A percentile compares a stretch with the other conserved stretches of the same genome.
phyloP scores from a whole-genome alignment of 1,284 basidiomycete genomes.

The Heliocybe sulcata region DNA sequence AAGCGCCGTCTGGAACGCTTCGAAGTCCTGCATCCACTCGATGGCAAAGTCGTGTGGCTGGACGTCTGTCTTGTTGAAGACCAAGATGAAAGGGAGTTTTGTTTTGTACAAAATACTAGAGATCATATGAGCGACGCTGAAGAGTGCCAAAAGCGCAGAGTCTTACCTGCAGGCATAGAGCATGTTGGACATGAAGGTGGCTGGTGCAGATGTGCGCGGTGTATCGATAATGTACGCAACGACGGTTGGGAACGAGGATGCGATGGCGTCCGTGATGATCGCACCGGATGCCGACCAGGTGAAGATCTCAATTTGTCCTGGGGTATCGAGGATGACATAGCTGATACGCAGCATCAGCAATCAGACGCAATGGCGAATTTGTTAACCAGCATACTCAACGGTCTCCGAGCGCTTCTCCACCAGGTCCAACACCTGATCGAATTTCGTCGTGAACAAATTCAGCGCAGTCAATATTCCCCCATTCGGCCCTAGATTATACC shows the following conservation, averaged over 20 bases:
- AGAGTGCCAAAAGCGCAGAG: too few species aligned
- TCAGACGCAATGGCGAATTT: neutral
- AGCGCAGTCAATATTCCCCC: constrained; percentile 96
- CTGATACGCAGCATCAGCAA: constrained; percentile 30
- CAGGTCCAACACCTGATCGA: constrained; percentile 92
- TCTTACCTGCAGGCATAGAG: constrained; percentile 93
- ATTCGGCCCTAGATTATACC: constrained; percentile 97
- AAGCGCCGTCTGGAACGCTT: constrained; percentile 75
- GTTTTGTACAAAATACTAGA: constrained; percentile 96
- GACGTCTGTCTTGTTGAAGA: constrained; percentile 99
- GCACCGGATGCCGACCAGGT: constrained; percentile 99
- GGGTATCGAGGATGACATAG: constrained; percentile 93
- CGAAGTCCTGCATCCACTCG: constrained; percentile 99
- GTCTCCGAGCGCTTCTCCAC: constrained; percentile 87
- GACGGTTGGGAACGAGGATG: constrained; percentile 87
- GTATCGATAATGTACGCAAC: constrained; percentile 98
- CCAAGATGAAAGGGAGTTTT: constrained; percentile 92
- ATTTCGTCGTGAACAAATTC: constrained; percentile 98
- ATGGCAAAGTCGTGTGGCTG: constrained; percentile 85
- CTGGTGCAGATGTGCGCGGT: constrained; percentile 88
- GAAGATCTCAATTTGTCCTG: constrained; percentile 99
- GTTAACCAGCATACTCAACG: constrained; percentile 66
- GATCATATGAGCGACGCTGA: neutral
- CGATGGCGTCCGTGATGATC: constrained; percentile 98
- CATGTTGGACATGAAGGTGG: constrained; percentile 99